Evolutionary conservation across 306 rosid species (phyloP).

Genomic region (Heteromeles arbutifolia): DNA sequence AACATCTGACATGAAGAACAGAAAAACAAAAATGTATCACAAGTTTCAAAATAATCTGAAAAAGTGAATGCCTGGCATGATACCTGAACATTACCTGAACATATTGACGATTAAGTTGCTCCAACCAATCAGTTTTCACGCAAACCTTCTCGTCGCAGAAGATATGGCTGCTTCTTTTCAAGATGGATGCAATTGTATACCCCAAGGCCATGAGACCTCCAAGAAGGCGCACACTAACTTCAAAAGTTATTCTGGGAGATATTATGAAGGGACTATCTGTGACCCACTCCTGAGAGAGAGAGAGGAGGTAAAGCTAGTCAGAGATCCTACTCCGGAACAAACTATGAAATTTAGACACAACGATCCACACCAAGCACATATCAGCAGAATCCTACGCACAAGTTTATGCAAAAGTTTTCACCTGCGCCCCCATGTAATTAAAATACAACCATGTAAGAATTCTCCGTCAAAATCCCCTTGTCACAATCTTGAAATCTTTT

Average conservation of each 20-base stretch:
- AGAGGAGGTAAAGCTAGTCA: slow-evolving; percentile 1
- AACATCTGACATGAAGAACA: not conserved
- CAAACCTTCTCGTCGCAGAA: slow-evolving; percentile 69
- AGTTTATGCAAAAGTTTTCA: not conserved
- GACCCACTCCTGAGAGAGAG: slow-evolving; percentile 88
- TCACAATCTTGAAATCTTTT: not conserved
- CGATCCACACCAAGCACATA: slow-evolving; percentile 3
- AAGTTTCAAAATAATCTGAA: not conserved
- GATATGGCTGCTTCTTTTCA: slow-evolving; percentile 89
- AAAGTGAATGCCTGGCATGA: slow-evolving; percentile 1
- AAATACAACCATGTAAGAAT: not conserved
- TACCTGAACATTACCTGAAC: slow-evolving; percentile 99
- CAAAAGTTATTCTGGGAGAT: slow-evolving; percentile 96
- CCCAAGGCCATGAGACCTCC: slow-evolving; percentile 99
- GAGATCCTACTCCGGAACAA: not conserved
- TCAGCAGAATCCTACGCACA: not conserved
- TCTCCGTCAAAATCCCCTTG: not conserved
- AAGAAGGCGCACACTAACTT: slow-evolving; percentile 97
- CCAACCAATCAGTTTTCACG: slow-evolving; percentile 88
- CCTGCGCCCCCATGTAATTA: not conserved
- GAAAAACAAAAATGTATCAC: not conserved
- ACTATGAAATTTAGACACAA: not conserved
- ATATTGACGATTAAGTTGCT: slow-evolving; percentile 87
- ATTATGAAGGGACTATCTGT: slow-evolving; percentile 92
- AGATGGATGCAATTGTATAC: slow-evolving; percentile 87